Conservation (phyloP, 2,329 filamentous ascomycete genomes). For the Torrubiella hemipterigena region DNA sequence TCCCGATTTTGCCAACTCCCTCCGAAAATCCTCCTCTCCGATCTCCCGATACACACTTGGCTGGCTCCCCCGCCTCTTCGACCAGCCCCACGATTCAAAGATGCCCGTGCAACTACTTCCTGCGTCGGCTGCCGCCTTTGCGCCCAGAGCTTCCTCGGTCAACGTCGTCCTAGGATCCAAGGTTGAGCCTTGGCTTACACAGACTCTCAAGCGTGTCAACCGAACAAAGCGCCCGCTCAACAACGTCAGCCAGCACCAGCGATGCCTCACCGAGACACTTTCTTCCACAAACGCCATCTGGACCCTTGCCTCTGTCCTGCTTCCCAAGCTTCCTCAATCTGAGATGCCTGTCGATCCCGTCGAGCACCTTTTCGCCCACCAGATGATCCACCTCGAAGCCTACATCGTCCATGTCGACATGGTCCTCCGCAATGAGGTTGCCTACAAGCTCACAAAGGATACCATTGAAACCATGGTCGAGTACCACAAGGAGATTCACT, state of each 20-base stretch:
- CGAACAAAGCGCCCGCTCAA: conserved; percentile 93
- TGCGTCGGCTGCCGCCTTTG: conserved; percentile 92
- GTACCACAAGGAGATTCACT: conserved; percentile 94
- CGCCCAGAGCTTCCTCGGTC: conserved; percentile 76
- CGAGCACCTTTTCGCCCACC: conserved; percentile 84
- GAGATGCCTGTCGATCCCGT: conserved; percentile 75
- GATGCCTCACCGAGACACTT: conserved; percentile 88
- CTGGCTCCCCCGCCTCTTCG: conserved; percentile 9
- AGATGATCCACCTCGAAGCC: conserved; percentile 85
- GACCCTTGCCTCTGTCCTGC: conserved; percentile 86
- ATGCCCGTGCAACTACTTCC: conserved; percentile 94
- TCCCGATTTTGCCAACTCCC: conserved; percentile 5
- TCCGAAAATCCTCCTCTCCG: conserved; percentile 10
- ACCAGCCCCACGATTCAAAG: conserved; percentile 21
- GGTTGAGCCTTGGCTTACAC: conserved; percentile 92
- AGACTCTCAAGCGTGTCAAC: conserved; percentile 94
- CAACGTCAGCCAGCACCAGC: conserved; percentile 88
- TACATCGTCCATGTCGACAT: conserved; percentile 99
- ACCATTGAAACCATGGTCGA: conserved; percentile 88
- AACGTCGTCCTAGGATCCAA: conserved; percentile 90
- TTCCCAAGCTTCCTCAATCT: conserved; percentile 76
- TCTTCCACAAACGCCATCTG: conserved; percentile 86
- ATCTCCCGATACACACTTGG: no score
- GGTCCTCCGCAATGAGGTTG: conserved; percentile 94
- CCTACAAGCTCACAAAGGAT: conserved; percentile 92